phyloP scores from a whole-genome alignment of 352 stramenopile genomes.

The Plasmopara muralis region DNA sequence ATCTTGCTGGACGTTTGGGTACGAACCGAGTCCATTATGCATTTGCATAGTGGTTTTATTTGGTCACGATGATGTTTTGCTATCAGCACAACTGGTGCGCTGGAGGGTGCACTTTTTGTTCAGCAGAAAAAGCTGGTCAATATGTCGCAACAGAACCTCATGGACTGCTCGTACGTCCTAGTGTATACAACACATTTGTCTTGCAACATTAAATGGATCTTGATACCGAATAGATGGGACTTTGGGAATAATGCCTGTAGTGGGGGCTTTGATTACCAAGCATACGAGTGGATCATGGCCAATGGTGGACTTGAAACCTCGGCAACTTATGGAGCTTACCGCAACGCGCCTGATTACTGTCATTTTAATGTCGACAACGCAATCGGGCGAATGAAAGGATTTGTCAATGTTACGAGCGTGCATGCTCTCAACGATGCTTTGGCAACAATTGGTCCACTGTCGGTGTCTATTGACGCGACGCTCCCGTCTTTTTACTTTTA shows the following conservation, averaged over 20 bases:
- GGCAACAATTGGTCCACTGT: conserved; percentile 73
- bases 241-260: conserved; percentile 88
- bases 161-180: conserved; percentile 80
- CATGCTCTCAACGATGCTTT: conserved; percentile 78
- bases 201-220: conserved; percentile 1
- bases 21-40: not conserved
- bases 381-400: conserved; percentile 66
- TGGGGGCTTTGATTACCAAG: conserved; percentile 86
- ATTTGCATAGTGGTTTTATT: conserved; percentile 1
- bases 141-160: conserved; percentile 85
- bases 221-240: conserved; percentile 55
- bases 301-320: conserved; percentile 76
- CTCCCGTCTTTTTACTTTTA: conserved; percentile 89
- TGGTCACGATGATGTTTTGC: conserved; percentile 3
- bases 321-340: conserved; percentile 80
- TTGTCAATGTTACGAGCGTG: conserved; percentile 75
- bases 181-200: not conserved
- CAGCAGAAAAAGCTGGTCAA: conserved; percentile 71
- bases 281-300: conserved; percentile 84
- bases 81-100: conserved; percentile 63
- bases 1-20: conserved; percentile 90
- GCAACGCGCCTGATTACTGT: conserved; percentile 84
- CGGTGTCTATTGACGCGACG: conserved; percentile 83
- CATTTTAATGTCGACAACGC: conserved; percentile 77
- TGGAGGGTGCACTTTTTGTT: conserved; percentile 71